phyloP scores from a whole-genome alignment of 768 basidiomycete genomes.

The Cyclocybe cylindracea region DNA sequence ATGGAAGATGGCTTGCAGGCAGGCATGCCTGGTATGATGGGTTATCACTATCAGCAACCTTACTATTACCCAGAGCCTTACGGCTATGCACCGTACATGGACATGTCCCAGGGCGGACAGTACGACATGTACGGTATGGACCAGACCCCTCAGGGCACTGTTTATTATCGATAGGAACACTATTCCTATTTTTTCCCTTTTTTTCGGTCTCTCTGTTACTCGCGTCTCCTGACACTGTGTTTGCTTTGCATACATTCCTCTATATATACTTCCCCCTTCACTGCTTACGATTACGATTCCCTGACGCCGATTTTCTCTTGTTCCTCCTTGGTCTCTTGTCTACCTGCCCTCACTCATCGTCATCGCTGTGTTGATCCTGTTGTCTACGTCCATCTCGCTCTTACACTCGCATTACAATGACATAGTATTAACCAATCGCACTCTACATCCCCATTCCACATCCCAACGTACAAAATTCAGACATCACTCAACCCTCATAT shows the following conservation, averaged over 20 bases:
- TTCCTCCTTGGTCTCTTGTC: conserved; percentile 12
- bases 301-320: conserved; percentile 15
- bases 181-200: conserved; percentile 14
- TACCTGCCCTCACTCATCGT: conserved; percentile 9
- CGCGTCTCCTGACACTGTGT: conserved; percentile 18
- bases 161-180: conserved; percentile 54
- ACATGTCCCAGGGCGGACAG: conserved; percentile 62
- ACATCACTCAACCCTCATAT: too few relatives aligned
- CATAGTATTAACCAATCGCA: conserved; percentile 18
- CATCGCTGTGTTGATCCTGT: conserved; percentile 16
- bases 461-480: background rate
- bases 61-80: conserved; percentile 78
- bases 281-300: conserved; percentile 20
- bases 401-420: conserved; percentile 19
- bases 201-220: conserved; percentile 19
- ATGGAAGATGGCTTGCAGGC: conserved; percentile 21
- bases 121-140: conserved; percentile 70
- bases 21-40: conserved; percentile 40
- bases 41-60: conserved; percentile 61
- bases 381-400: conserved; percentile 23
- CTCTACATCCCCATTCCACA: conserved; percentile 4
- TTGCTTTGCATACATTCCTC: conserved; percentile 20
- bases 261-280: conserved; percentile 16
- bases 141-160: conserved; percentile 48
- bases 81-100: conserved; percentile 66